Evolutionary conservation across 768 basidiomycete species (phyloP).

Genomic region (Boletus tomentosulus): DNA sequence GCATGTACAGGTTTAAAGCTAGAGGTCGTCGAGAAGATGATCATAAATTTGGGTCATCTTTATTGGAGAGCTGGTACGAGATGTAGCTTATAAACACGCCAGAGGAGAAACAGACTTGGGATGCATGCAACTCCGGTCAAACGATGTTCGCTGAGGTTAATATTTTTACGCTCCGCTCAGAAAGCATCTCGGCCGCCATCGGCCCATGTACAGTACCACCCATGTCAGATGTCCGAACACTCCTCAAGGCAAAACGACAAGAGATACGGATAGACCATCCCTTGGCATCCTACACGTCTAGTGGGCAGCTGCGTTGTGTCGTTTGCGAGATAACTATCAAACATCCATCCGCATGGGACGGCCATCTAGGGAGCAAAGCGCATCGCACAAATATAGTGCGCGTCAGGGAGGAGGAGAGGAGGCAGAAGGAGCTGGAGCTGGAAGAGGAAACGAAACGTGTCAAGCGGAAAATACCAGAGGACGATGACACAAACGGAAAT

Average conservation of each 20-base stretch:
- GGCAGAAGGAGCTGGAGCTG: slow-evolving; percentile 34
- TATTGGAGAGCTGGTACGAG: too few relatives aligned
- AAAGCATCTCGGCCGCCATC: background rate
- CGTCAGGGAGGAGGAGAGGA: slow-evolving; percentile 51
- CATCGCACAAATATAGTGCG: slow-evolving; percentile 67
- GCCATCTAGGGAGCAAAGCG: slow-evolving; percentile 76
- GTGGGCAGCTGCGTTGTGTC: slow-evolving; percentile 66
- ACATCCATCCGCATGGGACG: slow-evolving; percentile 81
- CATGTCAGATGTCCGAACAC: slow-evolving; percentile 79
- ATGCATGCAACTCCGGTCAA: too few relatives aligned
- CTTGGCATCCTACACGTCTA: slow-evolving; percentile 60
- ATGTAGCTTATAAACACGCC: too few relatives aligned
- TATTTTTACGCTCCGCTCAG: background rate
- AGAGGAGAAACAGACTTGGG: too few relatives aligned
- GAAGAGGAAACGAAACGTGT: slow-evolving; percentile 34
- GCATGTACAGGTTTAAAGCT: too few relatives aligned
- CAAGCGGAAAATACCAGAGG: slow-evolving; percentile 32
- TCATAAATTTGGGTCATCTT: too few relatives aligned
- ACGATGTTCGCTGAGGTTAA: background rate
- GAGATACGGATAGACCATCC: slow-evolving; percentile 71
- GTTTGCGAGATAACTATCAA: slow-evolving; percentile 64
- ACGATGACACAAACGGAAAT: slow-evolving; percentile 25
- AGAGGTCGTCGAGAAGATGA: too few relatives aligned
- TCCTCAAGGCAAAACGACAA: slow-evolving; percentile 81
- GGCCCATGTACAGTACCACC: background rate